phyloP scores from a whole-genome alignment of 225 moss, liverwort and hornwort genomes.

The Climacium dendroides region DNA sequence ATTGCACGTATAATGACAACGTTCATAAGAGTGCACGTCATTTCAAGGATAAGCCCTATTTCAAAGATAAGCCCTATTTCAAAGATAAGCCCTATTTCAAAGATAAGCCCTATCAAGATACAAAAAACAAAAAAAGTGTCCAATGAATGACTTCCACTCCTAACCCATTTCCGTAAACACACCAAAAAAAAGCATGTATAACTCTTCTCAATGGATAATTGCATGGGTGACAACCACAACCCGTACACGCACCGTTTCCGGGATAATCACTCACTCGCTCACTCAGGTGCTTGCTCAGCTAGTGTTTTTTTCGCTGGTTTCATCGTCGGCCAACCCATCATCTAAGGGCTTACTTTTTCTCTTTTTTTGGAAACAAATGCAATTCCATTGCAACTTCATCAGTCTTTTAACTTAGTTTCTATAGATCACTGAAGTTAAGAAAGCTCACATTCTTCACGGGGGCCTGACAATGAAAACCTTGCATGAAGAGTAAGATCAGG shows the following conservation, averaged over 20 bases:
- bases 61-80: too few species aligned
- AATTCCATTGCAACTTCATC: too few species aligned
- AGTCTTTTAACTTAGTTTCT: background rate
- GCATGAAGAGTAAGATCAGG: background rate
- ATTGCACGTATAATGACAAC: background rate
- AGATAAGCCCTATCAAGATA: background rate
- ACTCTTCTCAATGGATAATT: background rate
- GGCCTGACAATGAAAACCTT: too few species aligned
- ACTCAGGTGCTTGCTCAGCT: background rate
- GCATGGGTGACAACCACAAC: too few species aligned
- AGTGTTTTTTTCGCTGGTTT: background rate
- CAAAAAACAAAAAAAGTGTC: background rate
- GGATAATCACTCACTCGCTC: background rate
- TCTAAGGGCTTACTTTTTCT: too few species aligned
- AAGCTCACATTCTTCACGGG: background rate
- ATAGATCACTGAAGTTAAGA: background rate
- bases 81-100: background rate
- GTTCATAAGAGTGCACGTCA: too few species aligned
- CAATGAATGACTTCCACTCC: background rate
- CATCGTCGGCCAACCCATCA: background rate
- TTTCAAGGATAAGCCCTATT: too few species aligned
- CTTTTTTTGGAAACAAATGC: too few species aligned
- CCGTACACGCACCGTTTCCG: rapidly evolving
- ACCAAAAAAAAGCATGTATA: too few species aligned
- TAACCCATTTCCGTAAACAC: background rate